These are phyloP conservation scores for Lactifluus hygrophoroides DNA, from an alignment of 768 basidiomycete genomes.

Conservation along the genomic window DNA sequence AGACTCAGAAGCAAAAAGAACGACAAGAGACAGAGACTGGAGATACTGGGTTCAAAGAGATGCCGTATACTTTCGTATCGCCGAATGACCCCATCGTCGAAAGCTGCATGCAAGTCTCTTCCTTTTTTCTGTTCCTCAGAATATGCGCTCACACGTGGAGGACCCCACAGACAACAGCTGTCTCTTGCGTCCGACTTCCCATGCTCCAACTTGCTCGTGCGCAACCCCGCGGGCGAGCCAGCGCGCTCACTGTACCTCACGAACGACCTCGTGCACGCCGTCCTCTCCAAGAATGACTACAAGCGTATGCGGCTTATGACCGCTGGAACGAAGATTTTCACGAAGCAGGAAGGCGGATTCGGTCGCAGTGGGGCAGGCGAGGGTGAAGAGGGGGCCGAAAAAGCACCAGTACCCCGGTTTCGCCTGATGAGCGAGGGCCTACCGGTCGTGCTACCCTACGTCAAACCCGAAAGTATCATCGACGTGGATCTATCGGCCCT, in stretches of 20 bases:
- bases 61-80: constrained; percentile 79
- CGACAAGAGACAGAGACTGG: constrained; percentile 18
- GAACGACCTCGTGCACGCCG: constrained; percentile 74
- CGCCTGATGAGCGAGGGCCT: constrained; percentile 81
- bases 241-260: constrained; percentile 82
- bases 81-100: constrained; percentile 61
- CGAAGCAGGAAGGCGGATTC: constrained; percentile 68
- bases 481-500: constrained; percentile 48
- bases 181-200: constrained; percentile 68
- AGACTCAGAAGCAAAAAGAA: constrained; percentile 21
- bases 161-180: constrained; percentile 53
- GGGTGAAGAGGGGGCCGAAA: background rate
- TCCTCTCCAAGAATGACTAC: constrained; percentile 77
- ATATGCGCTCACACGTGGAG: background rate
- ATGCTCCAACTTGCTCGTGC: constrained; percentile 66
- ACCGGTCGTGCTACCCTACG: constrained; percentile 72
- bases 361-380: background rate
- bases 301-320: constrained; percentile 78
- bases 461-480: constrained; percentile 57
- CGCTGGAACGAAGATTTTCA: constrained; percentile 90
- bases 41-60: constrained; percentile 54
- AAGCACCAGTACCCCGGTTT: constrained; percentile 43
- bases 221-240: constrained; percentile 67
- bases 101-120: constrained; percentile 59
- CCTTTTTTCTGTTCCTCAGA: background rate